Conservation (phyloP, 2,329 filamentous ascomycete genomes). For the Geosmithia flava region DNA sequence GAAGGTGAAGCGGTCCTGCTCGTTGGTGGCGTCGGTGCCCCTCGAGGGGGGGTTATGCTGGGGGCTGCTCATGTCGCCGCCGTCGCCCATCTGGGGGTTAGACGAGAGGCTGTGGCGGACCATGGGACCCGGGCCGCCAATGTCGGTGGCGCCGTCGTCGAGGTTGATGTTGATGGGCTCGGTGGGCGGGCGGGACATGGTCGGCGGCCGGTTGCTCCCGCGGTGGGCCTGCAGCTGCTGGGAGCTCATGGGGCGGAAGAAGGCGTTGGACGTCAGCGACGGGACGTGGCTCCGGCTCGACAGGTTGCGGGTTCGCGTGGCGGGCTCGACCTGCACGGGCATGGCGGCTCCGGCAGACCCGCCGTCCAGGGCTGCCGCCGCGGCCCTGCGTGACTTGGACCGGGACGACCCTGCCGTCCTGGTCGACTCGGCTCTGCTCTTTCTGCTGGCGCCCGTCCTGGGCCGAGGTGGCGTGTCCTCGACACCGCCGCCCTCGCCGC, state of each 20-base stretch:
- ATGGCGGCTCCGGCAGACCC: no score
- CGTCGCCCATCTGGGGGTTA: constrained; percentile 19
- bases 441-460: neutral
- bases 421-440: neutral
- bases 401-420: no score
- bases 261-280: constrained; percentile 76
- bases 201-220: constrained; percentile 36
- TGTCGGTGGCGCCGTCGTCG: constrained; percentile 26
- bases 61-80: constrained; percentile 30
- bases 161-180: constrained; percentile 9
- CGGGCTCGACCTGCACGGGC: neutral
- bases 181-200: constrained; percentile 20
- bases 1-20: constrained; percentile 59
- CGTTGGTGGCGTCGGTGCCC: constrained; percentile 64
- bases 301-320: constrained; percentile 32
- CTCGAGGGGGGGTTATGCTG: constrained; percentile 55
- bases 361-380: no score
- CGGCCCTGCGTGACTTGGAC: neutral
- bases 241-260: constrained; percentile 95
- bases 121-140: constrained; percentile 31
- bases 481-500: constrained; percentile 1
- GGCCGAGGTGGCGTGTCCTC: neutral
- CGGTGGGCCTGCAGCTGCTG: constrained; percentile 87
- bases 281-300: constrained; percentile 80
- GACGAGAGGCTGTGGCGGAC: constrained; percentile 44